Base-by-base conservation (phyloP, 495 filamentous ascomycete genomes). In the Penicillium parvum region DNA sequence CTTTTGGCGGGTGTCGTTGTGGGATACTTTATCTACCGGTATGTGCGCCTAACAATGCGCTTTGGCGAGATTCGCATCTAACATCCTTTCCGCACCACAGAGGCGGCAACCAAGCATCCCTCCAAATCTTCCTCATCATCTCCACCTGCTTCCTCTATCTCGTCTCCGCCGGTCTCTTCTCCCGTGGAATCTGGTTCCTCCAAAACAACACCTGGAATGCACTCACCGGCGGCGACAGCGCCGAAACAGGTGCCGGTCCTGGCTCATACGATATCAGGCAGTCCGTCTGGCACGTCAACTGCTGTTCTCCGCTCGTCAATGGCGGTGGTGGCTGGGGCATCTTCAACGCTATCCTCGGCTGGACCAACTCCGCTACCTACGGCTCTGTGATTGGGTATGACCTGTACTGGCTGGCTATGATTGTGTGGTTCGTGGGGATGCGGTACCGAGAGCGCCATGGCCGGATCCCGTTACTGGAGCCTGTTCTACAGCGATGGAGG, bases 261-360 rank as follows among this genome's bases (percentile, higher is more conserved):
- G 90, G 90, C 3, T 92, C 87, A 0, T 96, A 96, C 64, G 82
- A 96, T 58, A 91, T 95, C 49, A 71, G 73, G 19, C 66, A 81
- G 49, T 90, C 80, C 34, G 88, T 96, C 3, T 96, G 90, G 90
- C 90, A 96, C 56, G 80, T 95, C 36, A 94, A 95, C 54, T 95
- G 86, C 69, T 94, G 88, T 61, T 90, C 76, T 40, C 81, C 89
- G 0, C 62, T 71, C 15, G 34, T 84, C 11, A 80, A 81, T 38
- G 86, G 85, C 22, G 88, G 86, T 12, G 79, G 78, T 32, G 88
- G 88, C 17, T 96, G 90, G 90, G 89, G 88, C 32, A 78, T 96
- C 56, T 94, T 96, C 72, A 94, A 91, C 48, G 81, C 86, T 12
- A 65, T 82, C 9, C 50, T 76, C 7, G 90, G 90, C 16, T 96